Conservation (phyloP, 345 rosid genomes). For the Camelina laxa region DNA sequence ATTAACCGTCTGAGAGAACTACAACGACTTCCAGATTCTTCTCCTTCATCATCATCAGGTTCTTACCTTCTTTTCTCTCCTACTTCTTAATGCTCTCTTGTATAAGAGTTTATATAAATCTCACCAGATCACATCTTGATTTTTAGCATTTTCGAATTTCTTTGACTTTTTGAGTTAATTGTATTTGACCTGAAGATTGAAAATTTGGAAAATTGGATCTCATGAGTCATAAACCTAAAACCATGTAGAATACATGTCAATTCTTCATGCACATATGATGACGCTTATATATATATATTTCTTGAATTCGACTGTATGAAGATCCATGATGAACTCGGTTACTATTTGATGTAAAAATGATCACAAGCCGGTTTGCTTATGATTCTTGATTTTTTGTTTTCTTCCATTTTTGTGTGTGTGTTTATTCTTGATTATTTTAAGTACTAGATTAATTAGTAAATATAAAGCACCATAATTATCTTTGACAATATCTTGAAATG, state of each 20-base stretch:
- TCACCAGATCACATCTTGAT: background rate
- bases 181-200: background rate
- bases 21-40: conserved; percentile 9
- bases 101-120: background rate
- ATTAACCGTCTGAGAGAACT: conserved; percentile 37
- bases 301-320: no score
- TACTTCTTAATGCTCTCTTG: background rate
- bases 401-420: background rate
- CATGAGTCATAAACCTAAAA: background rate
- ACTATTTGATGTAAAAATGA: conserved; percentile 1
- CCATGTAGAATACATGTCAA: background rate
- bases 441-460: background rate
- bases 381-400: background rate
- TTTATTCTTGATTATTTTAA: background rate
- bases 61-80: conserved; percentile 9
- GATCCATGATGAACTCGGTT: background rate
- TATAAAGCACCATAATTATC: background rate
- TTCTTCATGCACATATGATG: background rate
- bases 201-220: background rate
- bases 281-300: conserved; percentile 5
- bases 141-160: background rate
- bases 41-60: conserved; percentile 37
- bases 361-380: conserved; percentile 2
- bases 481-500: conserved; percentile 18
- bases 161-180: background rate